Conservation (phyloP, 2,329 filamentous ascomycete species). For the Diaporthe vexans region DNA sequence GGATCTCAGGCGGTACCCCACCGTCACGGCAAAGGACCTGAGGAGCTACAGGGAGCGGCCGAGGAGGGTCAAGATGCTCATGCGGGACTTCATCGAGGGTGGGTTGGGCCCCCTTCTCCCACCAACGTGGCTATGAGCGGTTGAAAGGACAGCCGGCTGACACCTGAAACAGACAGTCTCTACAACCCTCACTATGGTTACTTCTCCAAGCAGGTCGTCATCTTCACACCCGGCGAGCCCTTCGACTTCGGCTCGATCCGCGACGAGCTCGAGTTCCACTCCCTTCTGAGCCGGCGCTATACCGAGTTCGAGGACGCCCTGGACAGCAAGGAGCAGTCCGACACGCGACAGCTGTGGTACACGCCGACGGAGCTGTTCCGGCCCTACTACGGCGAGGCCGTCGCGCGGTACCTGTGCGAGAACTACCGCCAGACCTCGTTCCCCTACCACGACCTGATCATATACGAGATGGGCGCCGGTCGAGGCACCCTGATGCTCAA, state of each 20-base stretch:
- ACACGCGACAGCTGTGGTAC: conserved; percentile 94
- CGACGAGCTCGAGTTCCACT: conserved; percentile 89
- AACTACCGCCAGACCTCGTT: conserved; percentile 97
- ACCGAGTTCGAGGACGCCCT: conserved; percentile 90
- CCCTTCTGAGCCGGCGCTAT: conserved; percentile 82
- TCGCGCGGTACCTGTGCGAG: conserved; percentile 94
- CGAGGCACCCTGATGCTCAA: conserved; percentile 99
- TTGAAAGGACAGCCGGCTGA: background rate
- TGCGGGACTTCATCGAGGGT: conserved; percentile 98
- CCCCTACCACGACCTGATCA: conserved; percentile 95
- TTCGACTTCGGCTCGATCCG: conserved; percentile 87
- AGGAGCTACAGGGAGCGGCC: conserved; percentile 81
- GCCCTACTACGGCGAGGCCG: conserved; percentile 96
- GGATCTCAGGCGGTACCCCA: conserved; percentile 86
- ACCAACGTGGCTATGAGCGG: too few relatives aligned
- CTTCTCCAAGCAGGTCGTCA: conserved; percentile 95
- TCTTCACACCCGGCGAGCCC: conserved; percentile 92
- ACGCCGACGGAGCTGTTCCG: conserved; percentile 97
- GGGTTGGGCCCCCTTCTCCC: conserved; percentile 44
- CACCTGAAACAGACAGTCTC: conserved; percentile 77
- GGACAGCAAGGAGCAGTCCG: conserved; percentile 78
- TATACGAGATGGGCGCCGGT: conserved; percentile 98
- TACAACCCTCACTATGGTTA: conserved; percentile 97
- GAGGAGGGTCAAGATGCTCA: conserved; percentile 93
- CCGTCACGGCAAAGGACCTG: conserved; percentile 86